phyloP scores from a whole-genome alignment of 1,284 basidiomycete genomes.

The Cryptococcus jaspeensis region DNA sequence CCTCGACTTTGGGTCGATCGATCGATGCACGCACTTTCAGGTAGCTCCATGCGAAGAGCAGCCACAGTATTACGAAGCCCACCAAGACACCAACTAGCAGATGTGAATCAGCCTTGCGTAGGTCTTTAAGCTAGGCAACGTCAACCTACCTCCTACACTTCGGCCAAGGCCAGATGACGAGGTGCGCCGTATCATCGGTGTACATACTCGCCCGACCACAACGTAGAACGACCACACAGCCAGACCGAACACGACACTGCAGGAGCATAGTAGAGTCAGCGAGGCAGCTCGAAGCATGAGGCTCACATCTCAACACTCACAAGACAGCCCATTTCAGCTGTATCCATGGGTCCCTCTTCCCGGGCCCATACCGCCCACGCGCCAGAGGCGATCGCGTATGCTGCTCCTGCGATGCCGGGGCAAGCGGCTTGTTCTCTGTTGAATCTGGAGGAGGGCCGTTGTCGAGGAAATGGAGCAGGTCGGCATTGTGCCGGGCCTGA shows the following conservation, averaged over 20 bases:
- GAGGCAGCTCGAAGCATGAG: background rate
- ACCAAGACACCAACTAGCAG: conserved; percentile 60
- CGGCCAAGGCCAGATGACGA: conserved; percentile 54
- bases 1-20: background rate
- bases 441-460: background rate
- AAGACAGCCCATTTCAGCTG: conserved; percentile 29
- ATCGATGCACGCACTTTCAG: conserved; percentile 57
- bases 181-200: conserved; percentile 60
- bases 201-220: conserved; percentile 64
- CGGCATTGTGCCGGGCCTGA: background rate
- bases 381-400: no score
- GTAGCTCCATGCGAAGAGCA: conserved; percentile 74
- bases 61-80: conserved; percentile 60
- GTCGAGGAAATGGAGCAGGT: background rate
- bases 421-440: background rate
- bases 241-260: conserved; percentile 38
- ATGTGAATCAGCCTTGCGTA: background rate
- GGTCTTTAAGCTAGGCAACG: background rate
- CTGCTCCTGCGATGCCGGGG: background rate
- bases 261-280: background rate
- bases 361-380: conserved; percentile 5
- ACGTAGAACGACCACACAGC: conserved; percentile 60
- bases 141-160: conserved; percentile 60
- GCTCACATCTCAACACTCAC: conserved; percentile 17
- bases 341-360: conserved; percentile 29